A percentile compares a stretch with the other conserved stretches of the same genome.
phyloP scores from a whole-genome alignment of 192 early-diverging fungal species.

The Glomus cerebriforme region DNA sequence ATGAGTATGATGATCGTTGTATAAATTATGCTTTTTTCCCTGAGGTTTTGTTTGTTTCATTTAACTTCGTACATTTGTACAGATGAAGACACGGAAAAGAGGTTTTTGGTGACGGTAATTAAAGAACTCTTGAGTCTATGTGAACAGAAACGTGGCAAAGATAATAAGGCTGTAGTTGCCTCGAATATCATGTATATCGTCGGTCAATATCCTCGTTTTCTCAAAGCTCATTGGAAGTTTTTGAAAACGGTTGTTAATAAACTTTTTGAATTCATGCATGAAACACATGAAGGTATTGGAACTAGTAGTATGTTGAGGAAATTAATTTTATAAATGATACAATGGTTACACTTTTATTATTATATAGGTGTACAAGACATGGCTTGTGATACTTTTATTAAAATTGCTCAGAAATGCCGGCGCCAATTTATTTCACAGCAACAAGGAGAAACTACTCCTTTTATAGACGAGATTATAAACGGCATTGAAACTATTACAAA shows the following conservation, averaged over 20 bases:
- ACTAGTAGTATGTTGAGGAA: background rate
- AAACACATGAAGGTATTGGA: conserved; percentile 75
- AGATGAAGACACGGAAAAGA: conserved; percentile 93
- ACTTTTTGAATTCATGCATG: conserved; percentile 99
- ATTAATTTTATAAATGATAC: background rate
- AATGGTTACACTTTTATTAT: background rate
- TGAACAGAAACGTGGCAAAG: conserved; percentile 98
- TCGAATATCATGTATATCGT: conserved; percentile 99
- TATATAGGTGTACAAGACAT: conserved; percentile 94
- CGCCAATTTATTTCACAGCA: conserved; percentile 96
- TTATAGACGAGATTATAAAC: conserved; percentile 95
- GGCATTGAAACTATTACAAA: conserved; percentile 81
- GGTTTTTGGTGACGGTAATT: conserved; percentile 97
- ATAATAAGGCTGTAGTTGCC: conserved; percentile 99
- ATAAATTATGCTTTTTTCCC: background rate
- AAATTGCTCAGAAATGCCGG: conserved; percentile 97
- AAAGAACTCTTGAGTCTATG: conserved; percentile 95
- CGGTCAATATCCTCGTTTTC: conserved; percentile 99
- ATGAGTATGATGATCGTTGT: conserved; percentile 59
- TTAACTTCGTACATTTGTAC: conserved; percentile 5
- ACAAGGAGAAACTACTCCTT: conserved; percentile 82
- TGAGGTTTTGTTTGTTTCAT: background rate
- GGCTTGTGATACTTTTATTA: conserved; percentile 99
- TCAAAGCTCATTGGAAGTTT: conserved; percentile 99
- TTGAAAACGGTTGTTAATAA: conserved; percentile 99